Conservation (phyloP, 2,329 filamentous ascomycete genomes). For the Chrysosphaeria jannelii region DNA sequence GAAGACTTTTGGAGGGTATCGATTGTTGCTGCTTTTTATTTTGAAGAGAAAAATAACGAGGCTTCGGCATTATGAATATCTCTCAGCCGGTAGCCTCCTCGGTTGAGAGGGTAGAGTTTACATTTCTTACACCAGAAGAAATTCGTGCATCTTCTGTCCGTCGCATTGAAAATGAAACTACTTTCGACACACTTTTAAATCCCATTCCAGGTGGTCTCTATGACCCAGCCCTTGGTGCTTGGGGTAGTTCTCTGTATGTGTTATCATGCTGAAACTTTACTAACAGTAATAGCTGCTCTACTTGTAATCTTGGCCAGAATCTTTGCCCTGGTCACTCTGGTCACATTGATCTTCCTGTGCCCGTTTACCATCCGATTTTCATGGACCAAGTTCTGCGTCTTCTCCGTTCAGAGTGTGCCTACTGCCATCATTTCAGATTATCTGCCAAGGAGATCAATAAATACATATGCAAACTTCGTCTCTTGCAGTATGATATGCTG, state of each 20-base stretch:
- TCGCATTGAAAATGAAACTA: slow-evolving; percentile 71
- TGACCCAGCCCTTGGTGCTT: slow-evolving; percentile 71
- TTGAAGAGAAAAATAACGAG: too few relatives aligned
- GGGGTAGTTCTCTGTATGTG: slow-evolving; percentile 52
- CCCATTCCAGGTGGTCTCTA: slow-evolving; percentile 78
- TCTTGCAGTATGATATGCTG: slow-evolving; percentile 61
- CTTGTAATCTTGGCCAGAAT: slow-evolving; percentile 58
- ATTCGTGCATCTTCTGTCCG: slow-evolving; percentile 78
- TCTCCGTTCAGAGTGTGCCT: slow-evolving; percentile 63
- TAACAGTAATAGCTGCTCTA: slow-evolving; percentile 79
- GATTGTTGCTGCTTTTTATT: too few relatives aligned
- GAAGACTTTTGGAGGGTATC: too few relatives aligned
- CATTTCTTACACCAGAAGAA: slow-evolving; percentile 52
- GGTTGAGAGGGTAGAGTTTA: slow-evolving; percentile 72
- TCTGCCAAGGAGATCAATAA: slow-evolving; percentile 46
- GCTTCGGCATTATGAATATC: slow-evolving; percentile 31
- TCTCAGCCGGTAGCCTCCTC: slow-evolving; percentile 58
- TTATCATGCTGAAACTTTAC: neutral
- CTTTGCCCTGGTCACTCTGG: slow-evolving; percentile 79
- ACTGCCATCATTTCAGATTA: slow-evolving; percentile 68
- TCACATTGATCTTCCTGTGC: slow-evolving; percentile 79
- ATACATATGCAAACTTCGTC: slow-evolving; percentile 55
- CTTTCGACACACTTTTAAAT: slow-evolving; percentile 79
- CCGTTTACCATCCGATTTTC: slow-evolving; percentile 89
- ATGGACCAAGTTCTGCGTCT: slow-evolving; percentile 74